Percentiles rank a stretch among this genome's conserved stretches.
phyloP scores from a whole-genome alignment of 2,329 filamentous ascomycete species.

The Phaeosphaeria sp. region DNA sequence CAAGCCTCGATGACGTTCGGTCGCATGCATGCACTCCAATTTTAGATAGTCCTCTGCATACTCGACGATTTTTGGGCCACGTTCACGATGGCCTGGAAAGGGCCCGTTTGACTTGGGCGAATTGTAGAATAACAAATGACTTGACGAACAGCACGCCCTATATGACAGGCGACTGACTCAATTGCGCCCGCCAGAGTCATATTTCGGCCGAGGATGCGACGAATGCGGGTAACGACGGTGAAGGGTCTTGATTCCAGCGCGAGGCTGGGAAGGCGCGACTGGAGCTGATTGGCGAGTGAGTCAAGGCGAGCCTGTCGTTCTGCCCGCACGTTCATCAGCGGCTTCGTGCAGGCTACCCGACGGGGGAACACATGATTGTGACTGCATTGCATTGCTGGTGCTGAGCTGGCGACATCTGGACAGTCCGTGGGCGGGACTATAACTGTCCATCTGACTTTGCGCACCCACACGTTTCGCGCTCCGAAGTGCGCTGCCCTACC shows the following conservation, averaged over 20 bases:
- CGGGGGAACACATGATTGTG: conserved; percentile 7
- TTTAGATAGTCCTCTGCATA: background rate
- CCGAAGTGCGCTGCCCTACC: background rate
- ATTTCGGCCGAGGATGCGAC: background rate
- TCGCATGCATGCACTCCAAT: background rate
- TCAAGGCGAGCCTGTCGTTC: background rate
- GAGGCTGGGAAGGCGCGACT: conserved; percentile 1
- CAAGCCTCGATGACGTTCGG: background rate
- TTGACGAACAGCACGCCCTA: background rate
- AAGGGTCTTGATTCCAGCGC: background rate
- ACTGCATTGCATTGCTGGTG: background rate
- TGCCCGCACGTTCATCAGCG: conserved; percentile 1
- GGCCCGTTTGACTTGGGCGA: background rate
- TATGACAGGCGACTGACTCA: background rate
- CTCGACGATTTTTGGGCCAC: background rate
- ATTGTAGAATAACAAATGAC: background rate
- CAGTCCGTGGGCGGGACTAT: background rate
- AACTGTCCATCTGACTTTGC: background rate
- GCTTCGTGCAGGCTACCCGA: conserved; percentile 4
- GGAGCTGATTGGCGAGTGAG: conserved; percentile 4
- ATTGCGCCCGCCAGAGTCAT: background rate
- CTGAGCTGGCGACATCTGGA: background rate
- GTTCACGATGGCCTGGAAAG: background rate
- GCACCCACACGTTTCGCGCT: background rate
- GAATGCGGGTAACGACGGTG: background rate